Base-by-base conservation (phyloP, 192 early-diverging fungal species). In the Gigaspora rosea region DNA sequence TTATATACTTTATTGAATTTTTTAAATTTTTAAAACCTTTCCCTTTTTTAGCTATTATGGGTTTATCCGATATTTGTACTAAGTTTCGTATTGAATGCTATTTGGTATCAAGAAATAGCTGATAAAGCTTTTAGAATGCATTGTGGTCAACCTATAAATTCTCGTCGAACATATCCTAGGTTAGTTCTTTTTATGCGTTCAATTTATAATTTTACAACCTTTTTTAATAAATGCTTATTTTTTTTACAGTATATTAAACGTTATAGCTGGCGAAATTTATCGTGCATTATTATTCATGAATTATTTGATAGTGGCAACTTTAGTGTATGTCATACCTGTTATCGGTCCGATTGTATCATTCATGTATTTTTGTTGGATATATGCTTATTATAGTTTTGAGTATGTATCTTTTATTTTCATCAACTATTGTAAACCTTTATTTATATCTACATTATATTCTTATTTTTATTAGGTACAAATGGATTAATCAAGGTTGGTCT, bases 41-140 rank as follows among this genome's bases (percentile, higher is more conserved):
- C 32, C 35, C 35, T 16, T 79, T 32, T 18, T 20, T 66, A 85
- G 81, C 36, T 86, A 33, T 80, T 89, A n/a, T 91, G 89, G 89
- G 70, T 87, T 33, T 88, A 86, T 56, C 89, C 90, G 12, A 65
- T 89, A 13, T 88, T 86, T 76, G 36, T 79, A 13, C 63, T 86
- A 13, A 85, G 84, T 64, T 85, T 90, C 58, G 67, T 88, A 4
- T 69, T 90, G 47, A 89, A 86, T 66, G 47, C 85, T 18, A 78
- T 83, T 8, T 88, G 85, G 86, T 91, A 88, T 71, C 85, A 89
- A 72, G 67, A 80, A 41, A 91, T 90, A 63, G 90, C 90, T 3
- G 82, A 87, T 48, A 68, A 86, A 13, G 79, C 82, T 54, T 87
- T 80, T 79, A 51, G 52, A 46, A 78, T 90, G 71, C 79, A 85